Evolutionary conservation across 164 flowering plant species (phyloP).

Genomic region (Saururus chinensis): DNA sequence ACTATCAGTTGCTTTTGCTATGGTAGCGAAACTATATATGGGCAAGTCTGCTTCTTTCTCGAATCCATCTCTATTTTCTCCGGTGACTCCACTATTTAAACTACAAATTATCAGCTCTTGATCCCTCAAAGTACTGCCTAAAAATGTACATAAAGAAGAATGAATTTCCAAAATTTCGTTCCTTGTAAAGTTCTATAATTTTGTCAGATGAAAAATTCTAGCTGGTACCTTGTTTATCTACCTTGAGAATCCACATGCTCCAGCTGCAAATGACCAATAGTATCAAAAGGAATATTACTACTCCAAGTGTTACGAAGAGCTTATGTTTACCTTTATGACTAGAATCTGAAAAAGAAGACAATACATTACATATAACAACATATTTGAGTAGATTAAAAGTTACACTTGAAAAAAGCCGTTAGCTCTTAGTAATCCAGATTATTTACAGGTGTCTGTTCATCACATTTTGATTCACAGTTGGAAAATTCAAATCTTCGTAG

Average conservation of each 20-base stretch:
- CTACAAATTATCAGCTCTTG: not conserved
- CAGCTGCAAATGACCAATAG: not conserved
- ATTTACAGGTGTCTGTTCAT: too few relatives aligned
- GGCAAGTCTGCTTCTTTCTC: not conserved
- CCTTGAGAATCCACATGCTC: not conserved
- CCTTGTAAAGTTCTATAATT: too few relatives aligned
- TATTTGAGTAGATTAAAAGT: too few relatives aligned
- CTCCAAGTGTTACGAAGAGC: not conserved
- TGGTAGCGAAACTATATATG: slow-evolving; percentile 2
- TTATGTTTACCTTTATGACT: not conserved
- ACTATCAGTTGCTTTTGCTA: slow-evolving; percentile 12
- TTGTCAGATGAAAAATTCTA: too few relatives aligned
- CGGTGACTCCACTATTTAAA: not conserved
- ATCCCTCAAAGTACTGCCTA: too few relatives aligned
- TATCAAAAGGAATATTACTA: not conserved
- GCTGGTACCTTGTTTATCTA: not conserved
- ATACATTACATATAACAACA: too few relatives aligned
- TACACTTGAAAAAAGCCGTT: too few relatives aligned
- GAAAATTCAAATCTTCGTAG: too few relatives aligned
- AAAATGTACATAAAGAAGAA: too few relatives aligned
- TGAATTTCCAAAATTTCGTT: too few relatives aligned
- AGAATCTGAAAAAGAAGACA: not conserved
- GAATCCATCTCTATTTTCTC: not conserved
- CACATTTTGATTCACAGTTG: too few relatives aligned
- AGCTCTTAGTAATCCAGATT: too few relatives aligned